Evolutionary conservation across 345 rosid species (phyloP).

Genomic region (Xanthoceras sorbifolium): DNA sequence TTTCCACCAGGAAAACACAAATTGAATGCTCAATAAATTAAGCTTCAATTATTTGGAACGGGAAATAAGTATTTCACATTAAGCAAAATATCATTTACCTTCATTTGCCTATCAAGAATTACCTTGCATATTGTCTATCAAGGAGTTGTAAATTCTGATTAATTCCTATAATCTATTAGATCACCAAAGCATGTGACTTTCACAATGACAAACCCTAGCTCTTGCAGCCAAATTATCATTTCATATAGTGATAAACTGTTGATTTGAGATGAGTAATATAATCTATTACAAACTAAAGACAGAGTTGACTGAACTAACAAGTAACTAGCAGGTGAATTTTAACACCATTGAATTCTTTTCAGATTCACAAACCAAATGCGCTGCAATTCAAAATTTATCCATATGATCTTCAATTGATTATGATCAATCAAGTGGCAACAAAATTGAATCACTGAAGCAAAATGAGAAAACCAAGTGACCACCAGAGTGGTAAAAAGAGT

Average conservation of each 20-base stretch:
- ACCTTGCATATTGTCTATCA: neutral
- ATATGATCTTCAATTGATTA: neutral
- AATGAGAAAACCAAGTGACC: too few species aligned
- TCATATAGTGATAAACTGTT: too few species aligned
- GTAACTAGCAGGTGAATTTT: neutral
- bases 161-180: neutral
- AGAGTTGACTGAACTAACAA: neutral
- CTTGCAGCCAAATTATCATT: too few species aligned
- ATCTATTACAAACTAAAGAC: neutral
- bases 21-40: neutral
- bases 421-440: neutral
- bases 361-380: neutral
- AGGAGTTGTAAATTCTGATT: too few species aligned
- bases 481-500: neutral
- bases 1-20: neutral
- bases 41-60: neutral
- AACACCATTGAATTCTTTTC: neutral
- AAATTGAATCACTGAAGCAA: neutral
- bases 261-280: too few species aligned
- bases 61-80: too few species aligned
- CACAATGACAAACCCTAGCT: too few species aligned
- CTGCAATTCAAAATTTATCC: neutral
- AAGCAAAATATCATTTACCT: neutral
- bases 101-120: neutral
- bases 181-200: neutral